Evolutionary conservation across 306 rosid species (phyloP).

Genomic region (Cucumis melo): DNA sequence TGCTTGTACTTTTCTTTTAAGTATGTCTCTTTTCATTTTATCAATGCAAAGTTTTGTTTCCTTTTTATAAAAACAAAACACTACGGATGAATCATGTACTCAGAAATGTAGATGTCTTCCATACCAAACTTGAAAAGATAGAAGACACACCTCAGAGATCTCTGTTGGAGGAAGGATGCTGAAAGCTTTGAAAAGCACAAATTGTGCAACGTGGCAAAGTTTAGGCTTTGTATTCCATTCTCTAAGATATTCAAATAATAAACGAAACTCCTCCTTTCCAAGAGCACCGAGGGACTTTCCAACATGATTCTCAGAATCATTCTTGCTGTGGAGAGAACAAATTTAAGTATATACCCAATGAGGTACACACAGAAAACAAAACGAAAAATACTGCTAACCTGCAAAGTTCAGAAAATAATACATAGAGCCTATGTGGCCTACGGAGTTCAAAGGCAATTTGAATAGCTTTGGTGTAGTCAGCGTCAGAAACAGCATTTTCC

Average conservation of each 20-base stretch:
- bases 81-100: too few relatives aligned
- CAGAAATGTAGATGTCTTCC: neutral
- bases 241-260: constrained; percentile 53
- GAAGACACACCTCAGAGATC: constrained; percentile 39
- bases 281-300: constrained; percentile 45
- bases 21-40: too few relatives aligned
- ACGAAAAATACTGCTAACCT: constrained; percentile 32
- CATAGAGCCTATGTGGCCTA: constrained; percentile 67
- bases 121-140: neutral
- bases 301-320: constrained; percentile 36
- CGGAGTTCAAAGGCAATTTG: constrained; percentile 74
- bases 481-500: constrained; percentile 82
- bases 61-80: too few relatives aligned
- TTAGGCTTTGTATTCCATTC: constrained; percentile 94
- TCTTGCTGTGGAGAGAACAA: constrained; percentile 43
- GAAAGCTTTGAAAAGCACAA: constrained; percentile 62
- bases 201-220: constrained; percentile 77
- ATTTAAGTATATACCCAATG: constrained; percentile 7
- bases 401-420: constrained; percentile 56
- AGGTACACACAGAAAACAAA: too few relatives aligned
- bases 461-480: constrained; percentile 74
- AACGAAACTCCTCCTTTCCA: constrained; percentile 42
- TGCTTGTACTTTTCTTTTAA: too few relatives aligned
- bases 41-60: too few relatives aligned
- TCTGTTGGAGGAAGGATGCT: constrained; percentile 60